A percentile compares a stretch with the other conserved stretches of the same genome.
Conservation (phyloP, 2,329 filamentous ascomycete genomes). For the Pyrenophora tritici-repentis region DNA sequence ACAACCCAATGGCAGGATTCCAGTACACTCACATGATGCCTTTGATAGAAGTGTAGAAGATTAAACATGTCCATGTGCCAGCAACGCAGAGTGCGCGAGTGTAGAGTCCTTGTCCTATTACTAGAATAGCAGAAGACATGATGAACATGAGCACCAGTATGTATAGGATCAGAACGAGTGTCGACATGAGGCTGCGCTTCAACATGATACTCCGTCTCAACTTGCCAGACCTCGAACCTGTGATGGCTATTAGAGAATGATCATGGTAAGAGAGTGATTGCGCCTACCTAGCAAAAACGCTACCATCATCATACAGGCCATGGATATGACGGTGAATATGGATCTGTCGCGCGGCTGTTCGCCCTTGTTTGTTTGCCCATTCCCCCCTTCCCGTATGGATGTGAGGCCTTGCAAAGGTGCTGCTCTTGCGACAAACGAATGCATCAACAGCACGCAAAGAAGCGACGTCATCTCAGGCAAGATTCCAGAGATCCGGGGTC, state of each 20-base stretch:
- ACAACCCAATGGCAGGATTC: too few species aligned
- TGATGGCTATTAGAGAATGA: neutral
- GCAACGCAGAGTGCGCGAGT: slow-evolving; percentile 32
- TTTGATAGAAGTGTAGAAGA: slow-evolving; percentile 45
- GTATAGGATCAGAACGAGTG: slow-evolving; percentile 23
- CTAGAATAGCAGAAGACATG: slow-evolving; percentile 26
- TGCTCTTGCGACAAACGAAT: neutral
- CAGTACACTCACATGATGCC: slow-evolving; percentile 22
- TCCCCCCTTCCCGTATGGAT: neutral
- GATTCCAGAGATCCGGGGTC: neutral
- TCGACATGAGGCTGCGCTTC: slow-evolving; percentile 22
- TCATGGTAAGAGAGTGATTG: too few species aligned
- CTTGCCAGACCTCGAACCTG: slow-evolving; percentile 5
- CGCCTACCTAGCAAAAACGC: slow-evolving; percentile 7
- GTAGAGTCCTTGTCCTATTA: slow-evolving; percentile 36
- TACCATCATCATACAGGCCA: slow-evolving; percentile 7
- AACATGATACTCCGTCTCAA: neutral
- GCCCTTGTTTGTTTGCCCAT: neutral
- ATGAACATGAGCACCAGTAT: slow-evolving; percentile 26
- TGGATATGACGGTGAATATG: neutral
- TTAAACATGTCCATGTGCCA: slow-evolving; percentile 45
- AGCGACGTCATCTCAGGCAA: neutral
- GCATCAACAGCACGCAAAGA: slow-evolving; percentile 1
- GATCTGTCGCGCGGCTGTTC: slow-evolving; percentile 2
- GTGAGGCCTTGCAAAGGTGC: neutral